Base-by-base conservation (phyloP, 306 rosid genomes). In the Clitoria ternatea region DNA sequence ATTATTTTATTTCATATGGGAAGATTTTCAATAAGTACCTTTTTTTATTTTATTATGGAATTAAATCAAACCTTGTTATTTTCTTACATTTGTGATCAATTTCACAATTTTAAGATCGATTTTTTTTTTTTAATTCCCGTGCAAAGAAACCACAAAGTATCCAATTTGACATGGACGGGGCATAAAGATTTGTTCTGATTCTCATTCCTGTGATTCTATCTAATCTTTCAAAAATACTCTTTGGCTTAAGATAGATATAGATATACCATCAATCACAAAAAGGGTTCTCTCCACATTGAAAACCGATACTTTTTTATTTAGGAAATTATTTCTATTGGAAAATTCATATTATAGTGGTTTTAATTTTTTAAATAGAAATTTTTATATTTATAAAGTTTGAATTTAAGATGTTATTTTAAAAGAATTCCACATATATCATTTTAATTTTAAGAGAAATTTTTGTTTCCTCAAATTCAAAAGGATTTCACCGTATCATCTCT, bases 191-290 rank as follows among this genome's bases (percentile, higher is more conserved):
- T 54, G 69, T 45, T 65, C 63, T 10, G 56, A 72, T 72, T 72
- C 63, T 72, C 26, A 7, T 54, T 17, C 40, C 11, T 43, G 23
- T 43, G 60, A 77, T 77, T 78, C 82, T 56, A n/a, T 79, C 64
- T 27, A 18, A 57, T 78, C 82, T 32, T 36, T 45, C 32, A 24
- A 65, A 55, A 48, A 36, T 36, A 36, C 62, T 56, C 69, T 23
- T 72, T 7, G 7, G 36, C 35, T 36, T 53, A 24, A 17, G 54
- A 33, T 26, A 35, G 32, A 15, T 35, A 15, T 60, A n/a, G 23
- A 45, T 33, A 47, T 11, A 42, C 19, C 20, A 30, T 4, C 9
- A 36, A 30, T 0, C 24, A 39, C 0, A 69, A 66, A 68, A 23
- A 44, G 54, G 12, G 42, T 39, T 40, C 4, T 54, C 6, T n/a